Evolutionary conservation across 2,329 filamentous ascomycete genomes (phyloP).

Genomic region (Aspergillus carbonarius): DNA sequence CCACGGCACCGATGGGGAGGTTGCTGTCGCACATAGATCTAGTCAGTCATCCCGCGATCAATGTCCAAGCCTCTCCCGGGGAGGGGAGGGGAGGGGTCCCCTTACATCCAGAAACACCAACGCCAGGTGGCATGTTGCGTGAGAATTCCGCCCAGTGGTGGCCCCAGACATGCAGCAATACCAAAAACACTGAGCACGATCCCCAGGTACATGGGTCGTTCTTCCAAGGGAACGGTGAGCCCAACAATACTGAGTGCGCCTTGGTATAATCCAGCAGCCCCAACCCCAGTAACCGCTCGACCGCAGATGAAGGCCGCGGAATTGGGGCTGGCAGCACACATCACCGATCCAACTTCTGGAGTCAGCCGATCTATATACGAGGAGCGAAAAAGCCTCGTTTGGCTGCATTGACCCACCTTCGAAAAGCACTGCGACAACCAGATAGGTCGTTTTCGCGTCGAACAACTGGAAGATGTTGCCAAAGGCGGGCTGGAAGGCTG

Average conservation of each 20-base stretch:
- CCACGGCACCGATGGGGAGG: no score
- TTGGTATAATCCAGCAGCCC: not conserved
- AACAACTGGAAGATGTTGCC: conserved; percentile 33
- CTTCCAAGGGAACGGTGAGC: not conserved
- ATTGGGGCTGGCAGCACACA: not conserved
- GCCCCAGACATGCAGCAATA: not conserved
- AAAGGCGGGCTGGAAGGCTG: conserved; percentile 19
- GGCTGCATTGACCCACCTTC: no score
- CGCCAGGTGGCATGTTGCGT: not conserved
- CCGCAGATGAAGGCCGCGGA: not conserved
- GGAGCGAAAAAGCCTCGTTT: no score
- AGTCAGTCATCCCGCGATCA: no score
- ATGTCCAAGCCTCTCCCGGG: no score
- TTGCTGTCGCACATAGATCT: no score
- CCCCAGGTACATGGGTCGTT: not conserved
- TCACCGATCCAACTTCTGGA: not conserved
- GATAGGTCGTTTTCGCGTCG: conserved; percentile 29
- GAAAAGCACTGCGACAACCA: no score
- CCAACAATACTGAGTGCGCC: not conserved
- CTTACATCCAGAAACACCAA: not conserved
- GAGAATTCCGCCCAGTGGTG: not conserved
- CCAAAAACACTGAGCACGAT: not conserved
- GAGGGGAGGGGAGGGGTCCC: no score
- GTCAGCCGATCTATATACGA: no score
- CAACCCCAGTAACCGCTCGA: not conserved